Conservation (phyloP, 148 eudicot genomes). For the Drosera capensis region DNA sequence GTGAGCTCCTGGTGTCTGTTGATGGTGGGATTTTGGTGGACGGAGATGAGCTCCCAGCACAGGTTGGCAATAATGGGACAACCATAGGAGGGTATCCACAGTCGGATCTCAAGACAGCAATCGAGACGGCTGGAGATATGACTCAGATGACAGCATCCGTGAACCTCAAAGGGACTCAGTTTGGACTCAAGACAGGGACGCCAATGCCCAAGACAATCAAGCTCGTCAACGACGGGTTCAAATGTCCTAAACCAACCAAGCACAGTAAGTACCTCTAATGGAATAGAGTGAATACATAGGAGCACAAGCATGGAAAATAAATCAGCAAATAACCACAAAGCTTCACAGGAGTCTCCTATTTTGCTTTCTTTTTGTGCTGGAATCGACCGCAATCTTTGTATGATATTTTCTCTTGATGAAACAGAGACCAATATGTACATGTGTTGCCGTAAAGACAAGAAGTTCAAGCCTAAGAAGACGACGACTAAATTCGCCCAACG, state of each 20-base stretch:
- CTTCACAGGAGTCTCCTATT: too few relatives aligned
- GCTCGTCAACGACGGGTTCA: constrained; percentile 30
- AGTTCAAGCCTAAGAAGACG: constrained; percentile 30
- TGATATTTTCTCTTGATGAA: too few relatives aligned
- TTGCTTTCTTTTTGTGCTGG: too few relatives aligned
- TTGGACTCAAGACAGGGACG: constrained; percentile 21
- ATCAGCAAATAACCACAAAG: too few relatives aligned
- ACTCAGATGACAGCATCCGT: constrained; percentile 21
- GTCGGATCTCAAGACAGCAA: constrained; percentile 33
- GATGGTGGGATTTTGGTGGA: constrained; percentile 27
- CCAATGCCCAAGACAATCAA: constrained; percentile 40
- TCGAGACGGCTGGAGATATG: constrained; percentile 32
- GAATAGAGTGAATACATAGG: too few relatives aligned
- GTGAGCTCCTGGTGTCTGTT: constrained; percentile 26
- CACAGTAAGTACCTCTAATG: constrained; percentile 8
- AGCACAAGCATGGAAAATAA: too few relatives aligned
- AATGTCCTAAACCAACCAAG: constrained; percentile 25
- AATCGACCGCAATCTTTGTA: too few relatives aligned
- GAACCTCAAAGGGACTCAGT: constrained; percentile 23
- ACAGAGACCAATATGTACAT: constrained; percentile 34
- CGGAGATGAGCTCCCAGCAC: constrained; percentile 22
- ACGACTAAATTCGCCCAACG: constrained; percentile 36
- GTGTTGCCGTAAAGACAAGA: constrained; percentile 68
- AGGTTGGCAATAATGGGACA: constrained; percentile 31
- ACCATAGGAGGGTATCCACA: constrained; percentile 24